Conservation (phyloP, 1,139 yeast species). For the Meyerozyma sp. region DNA sequence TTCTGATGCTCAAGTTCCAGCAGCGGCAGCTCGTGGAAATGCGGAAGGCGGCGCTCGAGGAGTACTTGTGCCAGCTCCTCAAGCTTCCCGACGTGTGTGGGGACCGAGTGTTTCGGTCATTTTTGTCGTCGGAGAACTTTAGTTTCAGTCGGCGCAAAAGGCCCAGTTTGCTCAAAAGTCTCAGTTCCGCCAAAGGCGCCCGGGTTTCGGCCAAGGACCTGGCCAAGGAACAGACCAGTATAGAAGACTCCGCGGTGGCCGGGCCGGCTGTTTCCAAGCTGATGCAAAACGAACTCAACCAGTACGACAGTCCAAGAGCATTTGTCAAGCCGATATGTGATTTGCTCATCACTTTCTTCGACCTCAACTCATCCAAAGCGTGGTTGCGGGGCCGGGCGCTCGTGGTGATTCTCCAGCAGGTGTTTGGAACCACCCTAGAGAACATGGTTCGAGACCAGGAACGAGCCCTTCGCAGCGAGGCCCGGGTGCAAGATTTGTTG, state of each 20-base stretch:
- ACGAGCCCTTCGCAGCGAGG: constrained; percentile 38
- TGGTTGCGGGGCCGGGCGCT: constrained; percentile 88
- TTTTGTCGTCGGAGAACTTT: constrained; percentile 70
- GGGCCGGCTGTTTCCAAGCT: constrained; percentile 13
- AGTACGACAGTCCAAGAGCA: constrained; percentile 30
- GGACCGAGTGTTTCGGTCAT: constrained; percentile 65
- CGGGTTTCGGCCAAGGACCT: neutral
- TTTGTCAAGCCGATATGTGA: constrained; percentile 85
- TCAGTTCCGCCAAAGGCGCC: neutral
- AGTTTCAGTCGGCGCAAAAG: neutral
- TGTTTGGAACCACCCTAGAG: constrained; percentile 86
- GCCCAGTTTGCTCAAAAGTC: neutral
- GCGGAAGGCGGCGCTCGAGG: constrained; percentile 56
- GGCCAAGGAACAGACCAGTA: neutral
- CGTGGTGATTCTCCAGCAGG: constrained; percentile 73
- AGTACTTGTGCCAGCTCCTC: constrained; percentile 55
- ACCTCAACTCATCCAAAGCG: constrained; percentile 56
- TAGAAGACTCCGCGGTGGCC: neutral
- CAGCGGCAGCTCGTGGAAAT: constrained; percentile 59
- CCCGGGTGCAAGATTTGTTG: constrained; percentile 43
- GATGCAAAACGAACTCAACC: constrained; percentile 42
- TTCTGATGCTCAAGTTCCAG: constrained; percentile 62
- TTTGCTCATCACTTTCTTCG: constrained; percentile 63
- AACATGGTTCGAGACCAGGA: constrained; percentile 49
- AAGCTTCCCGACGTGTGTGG: constrained; percentile 66